phyloP scores from a whole-genome alignment of 1,284 basidiomycete genomes.

The Pholiota adiposa region DNA sequence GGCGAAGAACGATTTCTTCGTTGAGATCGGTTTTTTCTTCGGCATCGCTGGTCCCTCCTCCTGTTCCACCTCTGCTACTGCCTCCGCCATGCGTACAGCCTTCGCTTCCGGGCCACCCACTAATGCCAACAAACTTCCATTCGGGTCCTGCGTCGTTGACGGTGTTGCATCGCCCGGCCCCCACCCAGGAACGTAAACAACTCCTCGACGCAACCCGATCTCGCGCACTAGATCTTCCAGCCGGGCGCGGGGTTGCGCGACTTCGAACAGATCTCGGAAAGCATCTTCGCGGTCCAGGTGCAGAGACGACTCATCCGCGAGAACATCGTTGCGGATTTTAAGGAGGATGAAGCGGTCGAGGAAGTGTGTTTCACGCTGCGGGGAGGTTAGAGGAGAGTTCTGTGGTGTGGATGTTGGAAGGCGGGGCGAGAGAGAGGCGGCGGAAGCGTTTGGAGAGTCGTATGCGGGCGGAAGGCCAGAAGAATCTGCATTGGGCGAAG shows the following conservation, averaged over 20 bases:
- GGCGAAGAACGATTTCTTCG: background rate
- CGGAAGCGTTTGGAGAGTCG: slow-evolving; percentile 9
- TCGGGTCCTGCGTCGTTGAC: no score
- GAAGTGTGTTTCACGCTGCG: slow-evolving; percentile 72
- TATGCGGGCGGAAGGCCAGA: slow-evolving; percentile 28
- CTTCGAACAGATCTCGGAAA: slow-evolving; percentile 76
- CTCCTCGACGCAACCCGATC: slow-evolving; percentile 60
- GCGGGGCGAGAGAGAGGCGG: slow-evolving; percentile 19
- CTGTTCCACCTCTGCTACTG: background rate
- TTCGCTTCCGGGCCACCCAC: background rate
- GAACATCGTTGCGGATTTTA: slow-evolving; percentile 77
- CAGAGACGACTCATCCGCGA: slow-evolving; percentile 69
- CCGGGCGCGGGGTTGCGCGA: slow-evolving; percentile 70
- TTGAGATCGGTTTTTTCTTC: background rate
- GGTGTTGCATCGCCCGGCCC: background rate
- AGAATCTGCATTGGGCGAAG: slow-evolving; percentile 15
- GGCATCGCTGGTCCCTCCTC: background rate
- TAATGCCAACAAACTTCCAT: no score
- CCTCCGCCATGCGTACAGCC: background rate
- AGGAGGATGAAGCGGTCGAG: slow-evolving; percentile 78
- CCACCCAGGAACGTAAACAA: slow-evolving; percentile 42
- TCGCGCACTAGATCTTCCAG: slow-evolving; percentile 71
- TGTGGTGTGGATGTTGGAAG: slow-evolving; percentile 23
- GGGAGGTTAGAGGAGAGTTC: slow-evolving; percentile 30
- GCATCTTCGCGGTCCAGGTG: slow-evolving; percentile 74